These are phyloP conservation scores for Tetrapisispora pingtungensis DNA, from an alignment of 805 yeast species.

Conservation along the genomic window DNA sequence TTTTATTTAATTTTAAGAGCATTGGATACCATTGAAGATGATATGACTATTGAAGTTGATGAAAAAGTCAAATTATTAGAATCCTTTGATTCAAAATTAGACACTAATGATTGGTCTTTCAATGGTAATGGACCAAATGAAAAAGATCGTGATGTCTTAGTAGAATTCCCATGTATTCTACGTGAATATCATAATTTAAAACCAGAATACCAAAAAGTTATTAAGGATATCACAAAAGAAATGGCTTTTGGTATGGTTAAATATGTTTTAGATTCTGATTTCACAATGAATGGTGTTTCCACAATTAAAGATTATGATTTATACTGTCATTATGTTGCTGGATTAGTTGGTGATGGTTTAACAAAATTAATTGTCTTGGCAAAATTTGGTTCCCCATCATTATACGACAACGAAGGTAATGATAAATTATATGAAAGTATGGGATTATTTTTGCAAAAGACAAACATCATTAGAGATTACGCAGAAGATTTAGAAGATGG, in stretches of 20 bases:
- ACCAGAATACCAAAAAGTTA: constrained; percentile 67
- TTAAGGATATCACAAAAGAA: constrained; percentile 64
- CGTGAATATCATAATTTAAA: constrained; percentile 63
- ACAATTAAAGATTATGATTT: constrained; percentile 76
- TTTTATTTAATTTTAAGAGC: constrained; percentile 85
- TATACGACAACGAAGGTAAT: constrained; percentile 34
- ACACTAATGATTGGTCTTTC: constrained; percentile 69
- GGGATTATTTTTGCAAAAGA: constrained; percentile 94
- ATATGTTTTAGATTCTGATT: constrained; percentile 68
- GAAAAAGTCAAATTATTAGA: constrained; percentile 69
- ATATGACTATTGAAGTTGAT: constrained; percentile 71
- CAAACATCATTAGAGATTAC: constrained; percentile 92
- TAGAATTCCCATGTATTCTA: constrained; percentile 63
- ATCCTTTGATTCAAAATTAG: constrained; percentile 53
- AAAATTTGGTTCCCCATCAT: constrained; percentile 45
- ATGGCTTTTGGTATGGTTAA: constrained; percentile 99
- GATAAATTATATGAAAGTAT: constrained; percentile 62
- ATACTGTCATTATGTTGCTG: constrained; percentile 97
- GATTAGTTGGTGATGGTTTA: constrained; percentile 92
- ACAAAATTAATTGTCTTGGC: constrained; percentile 76
- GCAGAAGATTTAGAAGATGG: constrained; percentile 88
- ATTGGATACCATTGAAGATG: constrained; percentile 92
- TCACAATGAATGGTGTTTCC: constrained; percentile 68
- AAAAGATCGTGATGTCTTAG: constrained; percentile 70
- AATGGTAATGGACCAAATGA: constrained; percentile 66